Conservation (phyloP, 306 rosid genomes). For the Quercus cerris region DNA sequence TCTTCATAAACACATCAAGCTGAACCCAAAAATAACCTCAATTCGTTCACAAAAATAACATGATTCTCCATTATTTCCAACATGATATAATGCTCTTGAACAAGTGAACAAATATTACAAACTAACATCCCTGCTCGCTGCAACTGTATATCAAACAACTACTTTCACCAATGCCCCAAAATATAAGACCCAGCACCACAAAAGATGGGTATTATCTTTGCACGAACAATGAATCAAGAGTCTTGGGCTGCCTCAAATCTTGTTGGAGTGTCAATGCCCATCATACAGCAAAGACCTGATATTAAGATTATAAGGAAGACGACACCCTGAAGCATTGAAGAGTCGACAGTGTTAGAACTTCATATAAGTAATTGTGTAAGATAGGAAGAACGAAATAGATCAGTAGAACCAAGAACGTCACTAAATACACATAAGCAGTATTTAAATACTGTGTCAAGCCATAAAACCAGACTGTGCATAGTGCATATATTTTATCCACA, state of each 20-base stretch:
- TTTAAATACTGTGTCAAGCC: neutral
- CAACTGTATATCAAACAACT: conserved; percentile 22
- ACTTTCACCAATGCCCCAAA: conserved; percentile 3
- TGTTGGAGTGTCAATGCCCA: conserved; percentile 97
- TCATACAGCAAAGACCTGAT: conserved; percentile 97
- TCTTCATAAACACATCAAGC: neutral
- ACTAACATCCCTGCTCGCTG: conserved; percentile 9
- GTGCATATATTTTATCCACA: too few relatives aligned
- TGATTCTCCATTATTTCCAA: conserved; percentile 21
- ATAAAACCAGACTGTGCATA: neutral
- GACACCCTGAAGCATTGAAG: conserved; percentile 56
- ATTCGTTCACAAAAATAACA: neutral
- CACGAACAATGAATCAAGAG: conserved; percentile 38
- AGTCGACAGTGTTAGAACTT: conserved; percentile 30
- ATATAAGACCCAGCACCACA: conserved; percentile 11
- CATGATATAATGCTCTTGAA: conserved; percentile 9
- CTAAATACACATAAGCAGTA: neutral
- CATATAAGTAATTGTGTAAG: neutral
- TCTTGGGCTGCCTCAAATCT: conserved; percentile 93
- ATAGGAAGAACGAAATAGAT: neutral
- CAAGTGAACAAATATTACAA: conserved; percentile 26
- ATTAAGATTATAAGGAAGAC: conserved; percentile 81
- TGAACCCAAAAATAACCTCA: conserved; percentile 5
- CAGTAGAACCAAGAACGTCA: neutral
- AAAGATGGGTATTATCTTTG: conserved; percentile 4